phyloP scores from a whole-genome alignment of 345 rosid species.

The Rhodamnia rubescens region DNA sequence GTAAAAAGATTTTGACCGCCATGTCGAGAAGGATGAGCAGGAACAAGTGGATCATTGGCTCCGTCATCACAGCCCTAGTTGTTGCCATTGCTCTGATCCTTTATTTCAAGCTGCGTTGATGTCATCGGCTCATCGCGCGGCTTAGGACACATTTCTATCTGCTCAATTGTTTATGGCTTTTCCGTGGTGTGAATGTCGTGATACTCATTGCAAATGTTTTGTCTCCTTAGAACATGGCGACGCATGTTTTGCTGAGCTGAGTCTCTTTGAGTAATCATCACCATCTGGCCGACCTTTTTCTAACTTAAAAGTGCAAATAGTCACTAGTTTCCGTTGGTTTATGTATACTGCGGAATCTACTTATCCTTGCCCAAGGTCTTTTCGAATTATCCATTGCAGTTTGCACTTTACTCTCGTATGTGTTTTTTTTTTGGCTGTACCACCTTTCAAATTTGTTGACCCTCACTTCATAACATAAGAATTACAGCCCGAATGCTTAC shows the following conservation, averaged over 20 bases:
- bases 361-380: not conserved
- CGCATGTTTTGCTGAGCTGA: not conserved
- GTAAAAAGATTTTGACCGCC: constrained; percentile 39
- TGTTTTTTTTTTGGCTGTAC: not conserved
- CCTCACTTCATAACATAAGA: not conserved
- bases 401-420: not conserved
- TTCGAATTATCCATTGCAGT: not conserved
- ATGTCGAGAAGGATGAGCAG: constrained; percentile 48
- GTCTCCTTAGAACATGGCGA: not conserved
- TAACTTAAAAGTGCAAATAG: not conserved
- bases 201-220: not conserved
- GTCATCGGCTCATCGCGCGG: not conserved
- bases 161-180: not conserved
- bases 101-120: constrained; percentile 30
- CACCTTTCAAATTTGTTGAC: not conserved
- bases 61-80: constrained; percentile 19
- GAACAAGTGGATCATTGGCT: constrained; percentile 43
- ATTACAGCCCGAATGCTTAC: not conserved
- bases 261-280: not conserved
- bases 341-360: not conserved
- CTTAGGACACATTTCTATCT: no score
- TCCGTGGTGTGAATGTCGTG: not conserved
- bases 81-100: constrained; percentile 29
- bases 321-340: not conserved
- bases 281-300: not conserved